phyloP scores from a whole-genome alignment of 2,329 filamentous ascomycete genomes.

The Rasamsonia emersonii region DNA sequence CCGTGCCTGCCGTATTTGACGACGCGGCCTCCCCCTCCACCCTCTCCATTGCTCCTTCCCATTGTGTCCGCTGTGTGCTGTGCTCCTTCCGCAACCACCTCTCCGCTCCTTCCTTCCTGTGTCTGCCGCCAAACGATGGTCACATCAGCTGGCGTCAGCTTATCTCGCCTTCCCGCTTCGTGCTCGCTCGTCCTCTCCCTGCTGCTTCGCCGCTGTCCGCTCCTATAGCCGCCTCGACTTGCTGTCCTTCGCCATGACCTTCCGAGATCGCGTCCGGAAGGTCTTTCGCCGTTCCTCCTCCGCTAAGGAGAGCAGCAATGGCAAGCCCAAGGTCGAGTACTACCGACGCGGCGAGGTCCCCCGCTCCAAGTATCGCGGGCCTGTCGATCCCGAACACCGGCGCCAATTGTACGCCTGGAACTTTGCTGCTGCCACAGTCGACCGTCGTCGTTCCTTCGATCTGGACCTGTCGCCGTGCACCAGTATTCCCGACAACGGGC shows the following conservation, averaged over 20 bases:
- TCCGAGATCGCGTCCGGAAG: constrained; percentile 29
- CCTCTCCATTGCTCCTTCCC: too few relatives aligned
- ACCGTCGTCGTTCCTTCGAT: constrained; percentile 27
- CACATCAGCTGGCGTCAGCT: too few relatives aligned
- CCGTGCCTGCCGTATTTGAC: too few relatives aligned
- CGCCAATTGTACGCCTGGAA: constrained; percentile 36
- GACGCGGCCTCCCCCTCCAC: too few relatives aligned
- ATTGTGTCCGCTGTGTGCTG: too few relatives aligned
- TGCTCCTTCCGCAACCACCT: too few relatives aligned
- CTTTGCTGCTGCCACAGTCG: constrained; percentile 28
- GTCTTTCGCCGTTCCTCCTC: constrained; percentile 25
- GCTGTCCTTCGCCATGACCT: constrained; percentile 26
- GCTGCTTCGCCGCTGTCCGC: too few relatives aligned
- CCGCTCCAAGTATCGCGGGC: constrained; percentile 41
- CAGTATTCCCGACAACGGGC: constrained; percentile 17
- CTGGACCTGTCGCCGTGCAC: constrained; percentile 31
- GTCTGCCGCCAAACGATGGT: too few relatives aligned
- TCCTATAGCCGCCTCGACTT: too few relatives aligned
- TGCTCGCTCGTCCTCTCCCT: too few relatives aligned
- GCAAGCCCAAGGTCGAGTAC: constrained; percentile 38
- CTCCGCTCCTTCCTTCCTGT: too few relatives aligned
- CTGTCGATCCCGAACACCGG: constrained; percentile 38
- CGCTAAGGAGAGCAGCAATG: constrained; percentile 15
- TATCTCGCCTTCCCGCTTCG: too few relatives aligned
- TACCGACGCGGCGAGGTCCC: constrained; percentile 41